phyloP scores from a whole-genome alignment of 106 monocot species.

The Iris macrosiphon region DNA sequence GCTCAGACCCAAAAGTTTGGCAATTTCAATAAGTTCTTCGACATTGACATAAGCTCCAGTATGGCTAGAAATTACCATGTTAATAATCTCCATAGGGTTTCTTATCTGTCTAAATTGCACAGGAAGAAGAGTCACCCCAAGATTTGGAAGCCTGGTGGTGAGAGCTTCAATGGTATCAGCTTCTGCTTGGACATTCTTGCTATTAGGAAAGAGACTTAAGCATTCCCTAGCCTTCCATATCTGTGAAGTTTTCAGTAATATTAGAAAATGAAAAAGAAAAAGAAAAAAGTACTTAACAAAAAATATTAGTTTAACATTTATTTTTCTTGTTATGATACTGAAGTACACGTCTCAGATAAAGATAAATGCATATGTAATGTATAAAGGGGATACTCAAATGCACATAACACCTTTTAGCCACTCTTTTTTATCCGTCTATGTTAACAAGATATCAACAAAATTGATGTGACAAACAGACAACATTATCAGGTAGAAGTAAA shows the following conservation, averaged over 20 bases:
- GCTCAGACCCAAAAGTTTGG: constrained; percentile 72
- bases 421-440: no score
- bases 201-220: constrained; percentile 71
- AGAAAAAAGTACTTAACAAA: no score
- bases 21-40: constrained; percentile 85
- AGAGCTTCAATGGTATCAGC: constrained; percentile 80
- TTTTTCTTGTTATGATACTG: no score
- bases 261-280: no score
- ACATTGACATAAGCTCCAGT: constrained; percentile 78
- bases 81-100: constrained; percentile 88
- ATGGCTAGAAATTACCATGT: constrained; percentile 67
- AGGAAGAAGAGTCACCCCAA: constrained; percentile 94
- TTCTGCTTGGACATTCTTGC: constrained; percentile 64
- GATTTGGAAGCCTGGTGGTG: constrained; percentile 72
- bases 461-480: no score
- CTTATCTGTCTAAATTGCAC: constrained; percentile 83
- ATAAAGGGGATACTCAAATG: no score
- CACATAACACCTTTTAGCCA: no score
- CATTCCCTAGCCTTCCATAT: constrained; percentile 96
- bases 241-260: constrained; percentile 30
- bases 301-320: no score
- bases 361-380: no score
- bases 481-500: no score
- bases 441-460: no score
- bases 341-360: no score